Conservation (phyloP, 768 basidiomycete genomes). For the Boletus vermiculosoides region DNA sequence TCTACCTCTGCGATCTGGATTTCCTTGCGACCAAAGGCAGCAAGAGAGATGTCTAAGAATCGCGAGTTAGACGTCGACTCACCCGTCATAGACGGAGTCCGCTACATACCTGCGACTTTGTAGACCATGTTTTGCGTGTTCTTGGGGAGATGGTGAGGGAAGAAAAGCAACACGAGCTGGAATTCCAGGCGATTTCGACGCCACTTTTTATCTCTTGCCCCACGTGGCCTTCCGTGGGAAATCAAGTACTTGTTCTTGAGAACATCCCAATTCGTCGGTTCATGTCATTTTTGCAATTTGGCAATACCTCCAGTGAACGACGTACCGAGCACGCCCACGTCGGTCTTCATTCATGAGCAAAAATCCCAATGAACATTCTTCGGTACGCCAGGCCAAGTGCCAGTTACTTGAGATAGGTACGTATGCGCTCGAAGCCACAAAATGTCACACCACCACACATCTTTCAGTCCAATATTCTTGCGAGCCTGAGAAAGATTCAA, state of each 20-base stretch:
- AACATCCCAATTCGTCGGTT: not conserved
- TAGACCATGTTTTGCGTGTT: slow-evolving; percentile 56
- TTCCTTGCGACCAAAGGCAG: slow-evolving; percentile 99
- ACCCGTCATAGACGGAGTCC: not conserved
- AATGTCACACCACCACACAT: slow-evolving; percentile 3
- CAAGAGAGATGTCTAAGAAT: slow-evolving; percentile 82
- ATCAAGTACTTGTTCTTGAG: slow-evolving; percentile 12
- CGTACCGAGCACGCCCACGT: too few species aligned
- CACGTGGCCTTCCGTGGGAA: slow-evolving; percentile 35
- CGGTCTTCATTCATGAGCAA: slow-evolving; percentile 2
- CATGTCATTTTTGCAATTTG: too few species aligned
- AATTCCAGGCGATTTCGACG: slow-evolving; percentile 17
- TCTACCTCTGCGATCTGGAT: slow-evolving; percentile 96
- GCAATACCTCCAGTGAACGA: too few species aligned
- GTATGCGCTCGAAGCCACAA: not conserved
- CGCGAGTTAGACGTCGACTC: slow-evolving; percentile 1
- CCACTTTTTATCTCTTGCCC: slow-evolving; percentile 32
- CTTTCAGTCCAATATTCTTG: slow-evolving; percentile 63
- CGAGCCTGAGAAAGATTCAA: slow-evolving; percentile 34
- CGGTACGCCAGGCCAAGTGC: slow-evolving; percentile 39
- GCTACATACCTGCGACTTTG: slow-evolving; percentile 80
- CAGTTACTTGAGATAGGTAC: slow-evolving; percentile 59
- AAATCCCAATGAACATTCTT: not conserved
- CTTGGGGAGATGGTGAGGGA: slow-evolving; percentile 23
- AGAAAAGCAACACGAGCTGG: slow-evolving; percentile 22